These are phyloP conservation scores for Hymenoscyphus fructigenus DNA, from an alignment of 2,329 filamentous ascomycete genomes.

Conservation along the genomic window DNA sequence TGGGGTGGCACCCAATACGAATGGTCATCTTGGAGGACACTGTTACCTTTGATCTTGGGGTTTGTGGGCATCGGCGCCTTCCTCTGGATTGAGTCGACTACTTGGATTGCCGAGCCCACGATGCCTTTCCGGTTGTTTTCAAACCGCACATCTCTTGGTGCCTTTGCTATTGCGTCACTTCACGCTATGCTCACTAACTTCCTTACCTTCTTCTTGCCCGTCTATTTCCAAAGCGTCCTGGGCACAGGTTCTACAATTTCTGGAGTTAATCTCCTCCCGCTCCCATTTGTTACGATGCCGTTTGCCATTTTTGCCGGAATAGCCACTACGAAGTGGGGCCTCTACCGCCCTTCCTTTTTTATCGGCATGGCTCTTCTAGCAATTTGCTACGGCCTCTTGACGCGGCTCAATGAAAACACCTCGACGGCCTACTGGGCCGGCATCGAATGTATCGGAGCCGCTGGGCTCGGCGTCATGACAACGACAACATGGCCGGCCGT, in stretches of 20 bases:
- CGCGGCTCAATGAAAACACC: background rate
- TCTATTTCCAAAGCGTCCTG: background rate
- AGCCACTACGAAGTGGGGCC: background rate
- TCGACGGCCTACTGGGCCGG: background rate
- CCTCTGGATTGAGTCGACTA: slow-evolving; percentile 53
- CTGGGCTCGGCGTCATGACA: background rate
- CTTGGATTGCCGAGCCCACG: slow-evolving; percentile 1
- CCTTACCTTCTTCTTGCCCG: background rate
- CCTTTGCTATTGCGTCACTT: background rate
- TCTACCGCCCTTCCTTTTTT: background rate
- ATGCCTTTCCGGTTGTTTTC: background rate
- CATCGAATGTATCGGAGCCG: background rate
- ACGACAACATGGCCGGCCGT: background rate
- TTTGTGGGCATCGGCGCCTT: slow-evolving; percentile 49
- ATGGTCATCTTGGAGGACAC: slow-evolving; percentile 59
- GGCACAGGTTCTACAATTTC: background rate
- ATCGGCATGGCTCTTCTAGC: background rate
- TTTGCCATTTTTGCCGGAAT: background rate
- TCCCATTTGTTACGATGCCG: background rate
- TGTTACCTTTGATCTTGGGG: slow-evolving; percentile 54
- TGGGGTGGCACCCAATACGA: slow-evolving; percentile 55
- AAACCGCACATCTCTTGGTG: background rate
- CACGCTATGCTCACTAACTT: background rate
- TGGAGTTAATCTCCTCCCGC: background rate
- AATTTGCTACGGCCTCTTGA: background rate